Evolutionary conservation across 305 asterid genomes (phyloP).

Genomic region (Rubia peregrina): DNA sequence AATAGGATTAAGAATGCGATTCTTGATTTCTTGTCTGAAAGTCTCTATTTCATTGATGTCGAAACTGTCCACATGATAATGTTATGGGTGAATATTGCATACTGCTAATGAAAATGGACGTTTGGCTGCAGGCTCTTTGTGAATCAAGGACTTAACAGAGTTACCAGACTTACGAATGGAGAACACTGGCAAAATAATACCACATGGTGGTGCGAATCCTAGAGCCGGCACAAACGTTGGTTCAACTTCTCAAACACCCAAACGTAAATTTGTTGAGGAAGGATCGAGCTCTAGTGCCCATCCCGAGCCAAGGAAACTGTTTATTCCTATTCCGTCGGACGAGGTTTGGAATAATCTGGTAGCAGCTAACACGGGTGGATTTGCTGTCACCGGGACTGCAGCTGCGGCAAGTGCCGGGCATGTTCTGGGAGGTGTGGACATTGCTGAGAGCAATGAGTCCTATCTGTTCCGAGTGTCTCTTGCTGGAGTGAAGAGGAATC

Average conservation of each 20-base stretch:
- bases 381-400: slow-evolving; percentile 62
- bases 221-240: slow-evolving; percentile 18
- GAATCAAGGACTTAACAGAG: background rate
- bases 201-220: slow-evolving; percentile 12
- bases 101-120: background rate
- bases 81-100: background rate
- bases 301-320: slow-evolving; percentile 37
- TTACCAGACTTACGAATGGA: no score
- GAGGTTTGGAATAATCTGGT: slow-evolving; percentile 57
- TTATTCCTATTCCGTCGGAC: slow-evolving; percentile 55
- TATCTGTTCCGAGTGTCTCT: slow-evolving; percentile 77
- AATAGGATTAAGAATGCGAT: background rate
- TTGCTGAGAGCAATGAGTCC: slow-evolving; percentile 68
- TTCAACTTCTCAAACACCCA: slow-evolving; percentile 15
- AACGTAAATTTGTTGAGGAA: slow-evolving; percentile 9
- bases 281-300: slow-evolving; percentile 14
- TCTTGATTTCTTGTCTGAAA: background rate
- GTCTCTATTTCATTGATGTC: no score
- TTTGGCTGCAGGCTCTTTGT: background rate
- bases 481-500: slow-evolving; percentile 83
- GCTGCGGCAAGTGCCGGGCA: slow-evolving; percentile 58
- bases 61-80: no score
- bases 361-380: slow-evolving; percentile 45
- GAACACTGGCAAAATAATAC: background rate
- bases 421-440: slow-evolving; percentile 57